Percentiles rank a stretch among this genome's conserved stretches.
Evolutionary conservation across 371 early-diverging fungal genomes (phyloP).

Genomic region (Globomyces sp.): DNA sequence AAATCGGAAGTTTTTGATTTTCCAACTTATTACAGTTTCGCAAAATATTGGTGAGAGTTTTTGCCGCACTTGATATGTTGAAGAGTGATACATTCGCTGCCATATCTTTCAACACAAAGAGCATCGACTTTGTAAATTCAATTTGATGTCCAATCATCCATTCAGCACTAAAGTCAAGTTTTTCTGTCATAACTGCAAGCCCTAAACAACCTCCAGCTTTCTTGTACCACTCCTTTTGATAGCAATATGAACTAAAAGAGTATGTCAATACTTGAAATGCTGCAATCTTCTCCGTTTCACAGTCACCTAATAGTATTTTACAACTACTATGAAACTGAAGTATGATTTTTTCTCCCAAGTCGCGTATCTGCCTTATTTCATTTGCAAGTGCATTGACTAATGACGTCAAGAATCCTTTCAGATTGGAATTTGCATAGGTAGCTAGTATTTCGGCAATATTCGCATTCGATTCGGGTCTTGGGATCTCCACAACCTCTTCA

Average conservation of each 20-base stretch:
- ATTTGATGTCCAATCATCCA: constrained; percentile 93
- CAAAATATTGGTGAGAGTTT: constrained; percentile 74
- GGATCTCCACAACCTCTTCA: constrained; percentile 52
- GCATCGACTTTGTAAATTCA: constrained; percentile 86
- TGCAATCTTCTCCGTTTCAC: constrained; percentile 59
- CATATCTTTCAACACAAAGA: constrained; percentile 92
- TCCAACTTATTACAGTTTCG: constrained; percentile 66
- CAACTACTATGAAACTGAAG: constrained; percentile 63
- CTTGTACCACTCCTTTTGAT: constrained; percentile 76
- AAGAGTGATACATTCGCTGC: constrained; percentile 76
- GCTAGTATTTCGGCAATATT: constrained; percentile 8
- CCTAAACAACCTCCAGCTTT: constrained; percentile 91
- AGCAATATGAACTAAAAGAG: constrained; percentile 80
- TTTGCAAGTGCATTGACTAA: constrained; percentile 77
- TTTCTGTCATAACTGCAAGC: constrained; percentile 75
- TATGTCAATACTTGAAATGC: constrained; percentile 76
- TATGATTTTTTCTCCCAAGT: constrained; percentile 67
- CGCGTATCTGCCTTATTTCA: constrained; percentile 60
- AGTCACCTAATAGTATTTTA: constrained; percentile 48
- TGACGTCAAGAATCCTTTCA: constrained; percentile 68
- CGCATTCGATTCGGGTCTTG: background rate
- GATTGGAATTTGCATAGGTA: constrained; percentile 12
- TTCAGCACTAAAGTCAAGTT: constrained; percentile 75
- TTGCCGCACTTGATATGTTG: constrained; percentile 73
- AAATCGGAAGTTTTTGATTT: background rate